These are phyloP conservation scores for Mucor plumbeus DNA, from an alignment of 371 early-diverging fungal species.

Conservation along the genomic window DNA sequence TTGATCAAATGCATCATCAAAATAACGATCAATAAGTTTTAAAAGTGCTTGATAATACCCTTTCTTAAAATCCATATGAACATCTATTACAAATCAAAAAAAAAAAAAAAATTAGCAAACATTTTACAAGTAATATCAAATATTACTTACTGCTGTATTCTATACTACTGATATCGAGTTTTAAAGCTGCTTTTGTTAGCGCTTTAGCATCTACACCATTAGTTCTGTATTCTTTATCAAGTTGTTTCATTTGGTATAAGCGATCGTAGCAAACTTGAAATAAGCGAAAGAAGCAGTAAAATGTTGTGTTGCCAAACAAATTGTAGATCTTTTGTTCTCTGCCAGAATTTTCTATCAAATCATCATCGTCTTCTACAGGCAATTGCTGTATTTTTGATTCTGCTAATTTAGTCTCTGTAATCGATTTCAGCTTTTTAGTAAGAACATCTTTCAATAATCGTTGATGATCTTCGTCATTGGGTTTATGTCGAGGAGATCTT, in stretches of 20 bases:
- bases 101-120: no score
- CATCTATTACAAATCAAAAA: constrained; percentile 4
- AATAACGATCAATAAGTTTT: constrained; percentile 69
- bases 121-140: neutral
- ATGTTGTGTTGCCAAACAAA: constrained; percentile 75
- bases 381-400: constrained; percentile 7
- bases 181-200: constrained; percentile 58
- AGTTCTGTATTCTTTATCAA: constrained; percentile 61
- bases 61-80: constrained; percentile 29
- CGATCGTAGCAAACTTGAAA: constrained; percentile 81
- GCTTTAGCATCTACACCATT: constrained; percentile 58
- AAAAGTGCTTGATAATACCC: constrained; percentile 79
- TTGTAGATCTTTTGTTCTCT: constrained; percentile 47
- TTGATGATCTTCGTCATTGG: constrained; percentile 26
- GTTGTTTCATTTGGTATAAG: constrained; percentile 76
- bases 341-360: constrained; percentile 7
- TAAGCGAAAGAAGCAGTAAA: constrained; percentile 89
- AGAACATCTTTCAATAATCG: constrained; percentile 29
- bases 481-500: constrained; percentile 25
- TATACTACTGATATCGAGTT: constrained; percentile 13
- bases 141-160: constrained; percentile 30
- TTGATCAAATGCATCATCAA: constrained; percentile 83
- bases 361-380: constrained; percentile 10
- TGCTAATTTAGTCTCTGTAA: neutral
- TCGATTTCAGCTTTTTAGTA: constrained; percentile 19